These are phyloP conservation scores for Podila clonocystis DNA, from an alignment of 192 early-diverging fungal genomes.

Conservation along the genomic window DNA sequence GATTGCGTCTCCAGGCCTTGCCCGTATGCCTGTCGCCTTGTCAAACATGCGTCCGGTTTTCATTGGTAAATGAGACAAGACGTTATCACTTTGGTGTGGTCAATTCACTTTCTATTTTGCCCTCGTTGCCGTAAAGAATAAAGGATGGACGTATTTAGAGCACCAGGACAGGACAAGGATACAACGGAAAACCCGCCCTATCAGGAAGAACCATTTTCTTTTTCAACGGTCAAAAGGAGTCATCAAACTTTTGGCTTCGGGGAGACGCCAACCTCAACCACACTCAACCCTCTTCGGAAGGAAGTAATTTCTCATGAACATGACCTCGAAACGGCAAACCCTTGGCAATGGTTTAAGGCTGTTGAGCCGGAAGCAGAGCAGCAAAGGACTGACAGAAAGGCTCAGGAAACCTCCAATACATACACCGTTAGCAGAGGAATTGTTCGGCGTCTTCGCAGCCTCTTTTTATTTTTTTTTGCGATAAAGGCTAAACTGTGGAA, in stretches of 20 bases:
- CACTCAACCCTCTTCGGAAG: too few species aligned
- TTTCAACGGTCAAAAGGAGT: neutral
- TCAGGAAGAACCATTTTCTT: too few species aligned
- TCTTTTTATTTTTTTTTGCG: neutral
- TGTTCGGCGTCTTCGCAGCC: neutral
- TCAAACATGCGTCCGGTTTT: constrained; percentile 28
- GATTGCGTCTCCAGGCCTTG: constrained; percentile 29
- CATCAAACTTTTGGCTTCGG: neutral
- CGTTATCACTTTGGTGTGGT: neutral
- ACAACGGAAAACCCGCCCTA: too few species aligned
- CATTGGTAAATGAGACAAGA: constrained; percentile 19
- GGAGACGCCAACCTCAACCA: too few species aligned
- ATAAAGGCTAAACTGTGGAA: neutral
- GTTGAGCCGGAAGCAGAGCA: too few species aligned
- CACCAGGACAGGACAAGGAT: neutral
- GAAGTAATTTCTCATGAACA: too few species aligned
- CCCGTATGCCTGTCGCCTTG: constrained; percentile 21
- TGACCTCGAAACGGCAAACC: too few species aligned
- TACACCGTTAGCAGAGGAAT: neutral
- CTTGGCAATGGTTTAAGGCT: too few species aligned
- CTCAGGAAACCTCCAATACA: neutral
- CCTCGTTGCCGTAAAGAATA: neutral
- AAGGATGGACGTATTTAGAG: neutral
- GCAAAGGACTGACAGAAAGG: neutral
- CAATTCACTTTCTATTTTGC: too few species aligned